Evolutionary conservation across 2,329 filamentous ascomycete species (phyloP).

Genomic region (Phaeoacremonium minimum): DNA sequence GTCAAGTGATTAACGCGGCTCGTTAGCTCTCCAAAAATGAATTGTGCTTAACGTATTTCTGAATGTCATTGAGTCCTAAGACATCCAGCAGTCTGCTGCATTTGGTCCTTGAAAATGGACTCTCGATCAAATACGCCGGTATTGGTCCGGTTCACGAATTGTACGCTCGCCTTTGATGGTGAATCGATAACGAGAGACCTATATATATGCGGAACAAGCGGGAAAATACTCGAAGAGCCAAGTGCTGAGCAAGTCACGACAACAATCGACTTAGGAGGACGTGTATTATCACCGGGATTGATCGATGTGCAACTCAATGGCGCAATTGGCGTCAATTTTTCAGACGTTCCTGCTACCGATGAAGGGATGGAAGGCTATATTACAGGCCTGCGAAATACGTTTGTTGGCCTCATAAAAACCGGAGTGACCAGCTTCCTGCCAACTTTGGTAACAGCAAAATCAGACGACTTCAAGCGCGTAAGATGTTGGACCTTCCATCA

Average conservation of each 20-base stretch:
- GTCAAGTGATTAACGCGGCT: too few relatives aligned
- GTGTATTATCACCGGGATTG: slow-evolving; percentile 74
- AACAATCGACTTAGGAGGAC: slow-evolving; percentile 67
- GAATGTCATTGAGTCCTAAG: too few relatives aligned
- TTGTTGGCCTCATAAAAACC: slow-evolving; percentile 63
- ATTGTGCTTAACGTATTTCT: too few relatives aligned
- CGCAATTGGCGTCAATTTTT: slow-evolving; percentile 83
- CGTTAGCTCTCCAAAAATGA: too few relatives aligned
- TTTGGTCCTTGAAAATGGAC: too few relatives aligned
- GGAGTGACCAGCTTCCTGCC: slow-evolving; percentile 82
- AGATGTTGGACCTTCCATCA: slow-evolving; percentile 3
- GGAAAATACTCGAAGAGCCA: not conserved
- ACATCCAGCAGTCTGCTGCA: too few relatives aligned
- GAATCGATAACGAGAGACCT: not conserved
- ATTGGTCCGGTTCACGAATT: not conserved
- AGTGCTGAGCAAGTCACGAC: not conserved
- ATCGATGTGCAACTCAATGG: slow-evolving; percentile 87
- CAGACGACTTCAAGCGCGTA: slow-evolving; percentile 72
- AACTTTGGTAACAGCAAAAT: slow-evolving; percentile 70
- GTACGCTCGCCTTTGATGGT: not conserved
- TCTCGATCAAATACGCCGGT: not conserved
- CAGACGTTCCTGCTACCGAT: slow-evolving; percentile 48
- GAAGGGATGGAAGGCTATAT: slow-evolving; percentile 61
- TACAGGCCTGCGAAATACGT: slow-evolving; percentile 63
- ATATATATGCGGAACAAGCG: not conserved